Evolutionary conservation across 371 early-diverging fungal species (phyloP).

Genomic region (Rhizomucor miehei): DNA sequence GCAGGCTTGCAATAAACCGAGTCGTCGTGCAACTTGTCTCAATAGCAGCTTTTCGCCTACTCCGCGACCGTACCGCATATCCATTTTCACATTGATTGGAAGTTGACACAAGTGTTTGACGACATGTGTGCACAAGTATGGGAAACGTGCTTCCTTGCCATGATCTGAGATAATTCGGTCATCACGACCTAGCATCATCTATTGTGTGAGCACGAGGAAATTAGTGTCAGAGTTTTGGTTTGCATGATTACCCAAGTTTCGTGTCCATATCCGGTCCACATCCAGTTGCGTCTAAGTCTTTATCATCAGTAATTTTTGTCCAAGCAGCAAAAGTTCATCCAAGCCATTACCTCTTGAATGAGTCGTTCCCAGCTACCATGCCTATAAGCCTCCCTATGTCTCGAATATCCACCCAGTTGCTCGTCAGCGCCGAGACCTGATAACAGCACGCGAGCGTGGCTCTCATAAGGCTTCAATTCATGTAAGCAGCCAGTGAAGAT

Average conservation of each 20-base stretch:
- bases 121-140: slow-evolving; percentile 78
- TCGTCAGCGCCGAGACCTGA: slow-evolving; percentile 97
- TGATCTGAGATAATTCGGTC: slow-evolving; percentile 91
- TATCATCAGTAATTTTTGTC: neutral
- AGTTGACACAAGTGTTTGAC: slow-evolving; percentile 64
- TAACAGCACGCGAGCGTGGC: slow-evolving; percentile 75
- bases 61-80: slow-evolving; percentile 75
- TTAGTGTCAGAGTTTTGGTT: neutral
- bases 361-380: slow-evolving; percentile 65
- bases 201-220: neutral
- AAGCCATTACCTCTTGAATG: slow-evolving; percentile 54
- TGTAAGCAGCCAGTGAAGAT: neutral
- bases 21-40: slow-evolving; percentile 54
- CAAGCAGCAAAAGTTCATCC: neutral
- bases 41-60: slow-evolving; percentile 92
- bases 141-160: slow-evolving; percentile 87
- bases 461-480: slow-evolving; percentile 35
- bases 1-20: slow-evolving; percentile 59
- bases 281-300: slow-evolving; percentile 72
- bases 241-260: slow-evolving; percentile 77
- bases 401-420: slow-evolving; percentile 89
- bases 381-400: slow-evolving; percentile 78
- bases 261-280: slow-evolving; percentile 76
- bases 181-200: slow-evolving; percentile 70
- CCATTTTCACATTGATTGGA: slow-evolving; percentile 80